Conservation (phyloP, 2,329 filamentous ascomycete genomes). For the Delphinella strobiligena region DNA sequence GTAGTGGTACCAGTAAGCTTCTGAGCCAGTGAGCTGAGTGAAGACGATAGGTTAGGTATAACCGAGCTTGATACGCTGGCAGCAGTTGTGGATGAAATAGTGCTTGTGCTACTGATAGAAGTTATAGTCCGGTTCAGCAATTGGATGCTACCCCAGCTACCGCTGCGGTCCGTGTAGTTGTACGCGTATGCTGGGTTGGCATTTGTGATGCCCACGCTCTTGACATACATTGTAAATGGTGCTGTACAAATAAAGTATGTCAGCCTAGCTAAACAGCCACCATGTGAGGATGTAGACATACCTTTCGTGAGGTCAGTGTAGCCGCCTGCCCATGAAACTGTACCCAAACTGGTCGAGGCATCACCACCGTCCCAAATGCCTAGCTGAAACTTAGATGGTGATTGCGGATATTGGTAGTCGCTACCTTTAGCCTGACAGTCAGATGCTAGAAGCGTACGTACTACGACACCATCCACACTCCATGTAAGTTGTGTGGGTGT, state of each 20-base stretch:
- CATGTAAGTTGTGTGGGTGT: slow-evolving; percentile 54
- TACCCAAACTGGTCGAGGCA: slow-evolving; percentile 14
- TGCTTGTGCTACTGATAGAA: not conserved
- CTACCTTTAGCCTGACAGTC: slow-evolving; percentile 24
- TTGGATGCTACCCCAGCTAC: slow-evolving; percentile 45
- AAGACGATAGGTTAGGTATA: not conserved
- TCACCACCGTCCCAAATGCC: slow-evolving; percentile 81
- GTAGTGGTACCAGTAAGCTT: not conserved
- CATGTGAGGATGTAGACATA: too few relatives aligned
- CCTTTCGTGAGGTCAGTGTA: slow-evolving; percentile 19
- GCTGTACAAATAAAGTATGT: too few relatives aligned
- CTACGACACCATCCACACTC: slow-evolving; percentile 44
- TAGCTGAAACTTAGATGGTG: slow-evolving; percentile 22
- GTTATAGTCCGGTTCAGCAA: slow-evolving; percentile 10
- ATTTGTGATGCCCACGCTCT: slow-evolving; percentile 22
- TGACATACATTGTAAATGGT: slow-evolving; percentile 24
- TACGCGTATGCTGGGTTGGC: slow-evolving; percentile 45
- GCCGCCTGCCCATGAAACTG: slow-evolving; percentile 25
- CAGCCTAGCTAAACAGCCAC: too few relatives aligned
- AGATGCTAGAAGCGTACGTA: slow-evolving; percentile 30
- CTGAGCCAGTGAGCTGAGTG: not conserved
- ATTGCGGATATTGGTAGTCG: slow-evolving; percentile 23
- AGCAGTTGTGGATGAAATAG: not conserved
- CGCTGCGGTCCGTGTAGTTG: slow-evolving; percentile 27
- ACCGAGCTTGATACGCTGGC: not conserved